phyloP scores from a whole-genome alignment of 1,284 basidiomycete genomes.

The Austroboletus rostrupii region DNA sequence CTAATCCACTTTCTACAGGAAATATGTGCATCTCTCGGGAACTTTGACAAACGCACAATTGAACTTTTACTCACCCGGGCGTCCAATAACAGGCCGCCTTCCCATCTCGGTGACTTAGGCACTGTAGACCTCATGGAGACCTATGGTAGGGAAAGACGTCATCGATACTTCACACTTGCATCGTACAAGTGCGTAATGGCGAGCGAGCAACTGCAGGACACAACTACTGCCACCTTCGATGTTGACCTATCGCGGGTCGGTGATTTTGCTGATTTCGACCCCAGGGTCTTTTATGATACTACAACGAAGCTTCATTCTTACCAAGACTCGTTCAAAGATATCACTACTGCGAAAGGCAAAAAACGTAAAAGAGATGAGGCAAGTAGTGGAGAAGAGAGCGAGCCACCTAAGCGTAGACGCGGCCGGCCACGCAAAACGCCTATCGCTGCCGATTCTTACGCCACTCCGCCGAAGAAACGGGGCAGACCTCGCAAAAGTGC shows the following conservation, averaged over 20 bases:
- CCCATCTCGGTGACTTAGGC: conserved; percentile 66
- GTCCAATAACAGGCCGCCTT: conserved; percentile 57
- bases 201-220: conserved; percentile 55
- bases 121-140: conserved; percentile 70
- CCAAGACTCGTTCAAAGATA: conserved; percentile 46
- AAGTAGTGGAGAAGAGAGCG: conserved; percentile 25
- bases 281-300: conserved; percentile 51
- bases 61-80: conserved; percentile 72
- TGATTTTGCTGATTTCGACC: conserved; percentile 44
- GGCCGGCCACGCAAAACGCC: conserved; percentile 35
- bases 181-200: conserved; percentile 54
- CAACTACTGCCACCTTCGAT: conserved; percentile 37
- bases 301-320: conserved; percentile 38
- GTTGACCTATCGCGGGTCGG: conserved; percentile 50
- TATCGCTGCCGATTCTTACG: conserved; percentile 7
- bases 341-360: conserved; percentile 20
- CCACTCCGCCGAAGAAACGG: conserved; percentile 22
- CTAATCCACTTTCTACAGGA: conserved; percentile 48
- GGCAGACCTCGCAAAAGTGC: conserved; percentile 35
- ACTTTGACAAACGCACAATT: conserved; percentile 74
- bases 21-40: conserved; percentile 55
- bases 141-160: conserved; percentile 73
- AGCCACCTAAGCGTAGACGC: conserved; percentile 33
- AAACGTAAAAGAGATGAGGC: conserved; percentile 26
- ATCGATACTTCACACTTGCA: conserved; percentile 70